A percentile compares a stretch with the other conserved stretches of the same genome.
phyloP scores from a whole-genome alignment of 164 flowering plant species.

The Berberis thunbergii region DNA sequence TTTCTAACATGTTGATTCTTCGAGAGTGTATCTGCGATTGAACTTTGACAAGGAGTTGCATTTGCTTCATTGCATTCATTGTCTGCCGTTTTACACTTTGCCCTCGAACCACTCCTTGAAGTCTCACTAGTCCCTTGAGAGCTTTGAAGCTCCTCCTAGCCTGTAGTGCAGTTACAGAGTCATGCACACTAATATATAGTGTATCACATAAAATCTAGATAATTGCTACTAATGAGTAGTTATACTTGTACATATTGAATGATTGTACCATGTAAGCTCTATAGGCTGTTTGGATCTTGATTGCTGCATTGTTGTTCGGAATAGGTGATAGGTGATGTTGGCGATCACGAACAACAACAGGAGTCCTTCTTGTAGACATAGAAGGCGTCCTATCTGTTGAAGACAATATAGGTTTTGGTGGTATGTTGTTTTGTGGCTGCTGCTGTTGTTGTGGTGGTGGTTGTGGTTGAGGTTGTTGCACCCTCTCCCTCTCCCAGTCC shows the following conservation, averaged over 20 bases:
- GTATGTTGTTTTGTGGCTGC: neutral
- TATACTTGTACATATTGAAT: too few relatives aligned
- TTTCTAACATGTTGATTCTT: conserved; percentile 79
- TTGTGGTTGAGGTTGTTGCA: conserved; percentile 3
- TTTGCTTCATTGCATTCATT: conserved; percentile 73
- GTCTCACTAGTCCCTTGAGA: conserved; percentile 83
- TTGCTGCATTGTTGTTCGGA: conserved; percentile 37
- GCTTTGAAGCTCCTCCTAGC: conserved; percentile 88
- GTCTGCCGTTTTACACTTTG: conserved; percentile 85
- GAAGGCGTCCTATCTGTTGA: conserved; percentile 22
- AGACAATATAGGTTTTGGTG: neutral
- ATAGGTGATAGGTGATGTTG: neutral
- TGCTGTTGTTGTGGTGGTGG: too few relatives aligned
- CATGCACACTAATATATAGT: neutral
- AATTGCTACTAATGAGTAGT: neutral
- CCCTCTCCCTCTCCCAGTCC: conserved; percentile 30
- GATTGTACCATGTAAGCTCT: conserved; percentile 70
- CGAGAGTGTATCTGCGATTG: conserved; percentile 83
- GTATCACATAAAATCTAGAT: neutral
- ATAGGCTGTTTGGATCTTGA: conserved; percentile 78
- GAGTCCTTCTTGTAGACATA: conserved; percentile 2
- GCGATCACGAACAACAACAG: conserved; percentile 11
- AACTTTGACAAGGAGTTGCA: conserved; percentile 80
- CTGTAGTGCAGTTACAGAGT: conserved; percentile 21
- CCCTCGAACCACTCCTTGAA: conserved; percentile 84